phyloP scores from a whole-genome alignment of 345 rosid genomes.

The Citrus hindsii region DNA sequence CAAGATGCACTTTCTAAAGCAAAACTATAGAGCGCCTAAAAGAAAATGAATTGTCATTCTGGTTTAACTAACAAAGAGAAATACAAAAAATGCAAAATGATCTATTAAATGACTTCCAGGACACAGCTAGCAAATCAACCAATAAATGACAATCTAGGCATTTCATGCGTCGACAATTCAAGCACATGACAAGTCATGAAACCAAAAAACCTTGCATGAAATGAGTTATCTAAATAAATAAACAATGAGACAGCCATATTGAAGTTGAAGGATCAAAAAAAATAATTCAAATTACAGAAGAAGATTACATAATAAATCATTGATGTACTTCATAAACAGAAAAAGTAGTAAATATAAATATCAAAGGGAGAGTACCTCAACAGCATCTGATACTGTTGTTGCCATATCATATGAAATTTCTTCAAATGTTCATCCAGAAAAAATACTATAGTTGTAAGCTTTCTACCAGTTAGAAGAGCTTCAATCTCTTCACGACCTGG shows the following conservation, averaged over 20 bases:
- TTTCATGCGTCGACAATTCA: neutral
- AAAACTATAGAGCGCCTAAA: neutral
- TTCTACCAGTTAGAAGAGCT: slow-evolving; percentile 78
- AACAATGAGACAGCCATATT: neutral
- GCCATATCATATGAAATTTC: slow-evolving; percentile 96
- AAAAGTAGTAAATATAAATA: neutral
- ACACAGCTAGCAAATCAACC: neutral
- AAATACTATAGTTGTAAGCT: slow-evolving; percentile 92
- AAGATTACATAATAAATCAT: neutral
- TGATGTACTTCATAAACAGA: neutral
- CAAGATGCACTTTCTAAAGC: slow-evolving; percentile 2
- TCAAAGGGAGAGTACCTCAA: slow-evolving; percentile 63
- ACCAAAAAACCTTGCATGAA: neutral
- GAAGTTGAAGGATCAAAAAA: neutral
- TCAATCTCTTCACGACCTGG: slow-evolving; percentile 98
- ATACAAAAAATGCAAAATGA: neutral
- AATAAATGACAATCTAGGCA: neutral
- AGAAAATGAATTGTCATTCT: neutral
- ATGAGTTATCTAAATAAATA: neutral
- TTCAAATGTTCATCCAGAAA: slow-evolving; percentile 98
- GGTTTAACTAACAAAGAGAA: neutral
- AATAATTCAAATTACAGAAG: neutral
- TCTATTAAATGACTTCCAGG: neutral
- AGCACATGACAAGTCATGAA: slow-evolving; percentile 1
- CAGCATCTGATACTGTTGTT: slow-evolving; percentile 92